These are phyloP conservation scores for Cyanidiococcus yangmingshanensis DNA, from an alignment of 23 red algal genomes.

Conservation along the genomic window DNA sequence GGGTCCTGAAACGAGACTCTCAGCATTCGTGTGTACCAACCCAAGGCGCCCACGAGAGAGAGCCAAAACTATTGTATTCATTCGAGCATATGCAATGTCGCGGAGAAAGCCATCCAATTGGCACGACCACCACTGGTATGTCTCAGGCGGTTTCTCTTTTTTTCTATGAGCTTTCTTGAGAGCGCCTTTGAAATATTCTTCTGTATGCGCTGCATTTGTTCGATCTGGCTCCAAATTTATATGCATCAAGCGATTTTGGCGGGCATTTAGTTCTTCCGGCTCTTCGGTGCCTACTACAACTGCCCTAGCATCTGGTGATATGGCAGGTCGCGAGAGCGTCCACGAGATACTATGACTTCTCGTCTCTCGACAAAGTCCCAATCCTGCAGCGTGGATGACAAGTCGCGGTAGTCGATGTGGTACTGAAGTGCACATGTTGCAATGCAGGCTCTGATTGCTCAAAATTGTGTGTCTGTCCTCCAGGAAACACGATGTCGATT, in stretches of 20 bases:
- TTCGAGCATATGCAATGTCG: not conserved
- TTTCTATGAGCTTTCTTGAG: not conserved
- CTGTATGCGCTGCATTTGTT: not conserved
- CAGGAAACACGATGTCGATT: not conserved
- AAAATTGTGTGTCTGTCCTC: not conserved
- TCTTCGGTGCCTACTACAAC: not conserved
- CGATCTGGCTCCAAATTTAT: not conserved
- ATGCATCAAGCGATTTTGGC: conserved; percentile 1
- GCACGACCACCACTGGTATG: conserved; percentile 14
- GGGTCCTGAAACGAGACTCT: not conserved
- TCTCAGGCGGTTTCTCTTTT: not conserved
- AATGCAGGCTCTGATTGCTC: not conserved
- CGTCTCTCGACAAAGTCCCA: not conserved
- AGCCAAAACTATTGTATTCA: not conserved
- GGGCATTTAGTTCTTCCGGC: not conserved
- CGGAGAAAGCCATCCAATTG: not conserved
- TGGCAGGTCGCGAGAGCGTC: not conserved
- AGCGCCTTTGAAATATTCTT: not conserved
- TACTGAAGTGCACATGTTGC: not conserved
- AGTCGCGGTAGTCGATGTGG: not conserved
- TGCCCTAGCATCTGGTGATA: not conserved
- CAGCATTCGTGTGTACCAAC: not conserved
- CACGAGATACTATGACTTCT: too few species aligned
- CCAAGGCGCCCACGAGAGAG: not conserved
- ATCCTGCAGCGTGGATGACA: not conserved